Evolutionary conservation across 1,284 basidiomycete genomes (phyloP).

Genomic region (Naganishia albida): DNA sequence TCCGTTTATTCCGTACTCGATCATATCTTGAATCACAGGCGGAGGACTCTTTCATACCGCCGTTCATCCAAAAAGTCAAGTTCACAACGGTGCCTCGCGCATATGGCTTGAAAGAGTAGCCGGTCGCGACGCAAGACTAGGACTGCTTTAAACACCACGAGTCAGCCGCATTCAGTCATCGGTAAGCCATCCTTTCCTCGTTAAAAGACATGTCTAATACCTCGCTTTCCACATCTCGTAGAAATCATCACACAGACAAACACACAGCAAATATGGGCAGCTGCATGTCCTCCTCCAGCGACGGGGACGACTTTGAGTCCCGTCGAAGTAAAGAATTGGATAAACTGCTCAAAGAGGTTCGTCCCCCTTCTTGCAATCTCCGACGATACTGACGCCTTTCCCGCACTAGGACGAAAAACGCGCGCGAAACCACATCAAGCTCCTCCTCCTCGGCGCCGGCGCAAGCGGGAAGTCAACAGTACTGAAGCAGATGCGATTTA

Average conservation of each 20-base stretch:
- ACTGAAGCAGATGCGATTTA: slow-evolving; percentile 57
- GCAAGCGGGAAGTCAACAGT: slow-evolving; percentile 92
- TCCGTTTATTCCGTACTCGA: too few relatives aligned
- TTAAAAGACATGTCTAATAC: too few relatives aligned
- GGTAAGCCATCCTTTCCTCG: too few relatives aligned
- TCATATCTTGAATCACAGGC: too few relatives aligned
- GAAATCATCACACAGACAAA: not conserved
- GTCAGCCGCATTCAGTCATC: too few relatives aligned
- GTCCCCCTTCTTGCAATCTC: slow-evolving; percentile 37
- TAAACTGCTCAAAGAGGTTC: slow-evolving; percentile 64
- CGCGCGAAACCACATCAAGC: slow-evolving; percentile 75
- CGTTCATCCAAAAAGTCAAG: too few relatives aligned
- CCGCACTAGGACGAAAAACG: slow-evolving; percentile 52
- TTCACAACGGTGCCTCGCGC: too few relatives aligned
- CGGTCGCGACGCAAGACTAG: too few relatives aligned
- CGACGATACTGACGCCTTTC: not conserved
- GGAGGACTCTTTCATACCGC: too few relatives aligned
- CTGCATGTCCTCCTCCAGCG: slow-evolving; percentile 65
- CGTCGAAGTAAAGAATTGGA: slow-evolving; percentile 62
- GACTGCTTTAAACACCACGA: too few relatives aligned
- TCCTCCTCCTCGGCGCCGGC: slow-evolving; percentile 84
- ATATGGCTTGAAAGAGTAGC: too few relatives aligned
- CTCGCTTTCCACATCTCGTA: not conserved
- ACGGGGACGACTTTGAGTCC: slow-evolving; percentile 39
- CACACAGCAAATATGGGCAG: slow-evolving; percentile 63